These are phyloP conservation scores for Aegilops umbellulata DNA, from an alignment of 176 grass and related monocot species.

Conservation along the genomic window DNA sequence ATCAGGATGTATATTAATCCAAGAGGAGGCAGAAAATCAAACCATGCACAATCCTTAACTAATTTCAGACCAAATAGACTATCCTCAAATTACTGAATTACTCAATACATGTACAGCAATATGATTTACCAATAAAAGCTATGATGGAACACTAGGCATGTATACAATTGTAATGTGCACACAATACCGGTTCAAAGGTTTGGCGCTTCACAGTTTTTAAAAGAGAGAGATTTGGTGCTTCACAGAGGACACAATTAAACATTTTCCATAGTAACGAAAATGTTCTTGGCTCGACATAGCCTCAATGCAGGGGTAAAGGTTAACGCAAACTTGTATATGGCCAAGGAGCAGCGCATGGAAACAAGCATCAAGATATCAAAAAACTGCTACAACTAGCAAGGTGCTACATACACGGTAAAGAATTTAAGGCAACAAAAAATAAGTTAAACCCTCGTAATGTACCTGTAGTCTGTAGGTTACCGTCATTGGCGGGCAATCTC, in stretches of 20 bases:
- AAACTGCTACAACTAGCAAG: not conserved
- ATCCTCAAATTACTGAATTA: not conserved
- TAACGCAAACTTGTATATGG: not conserved
- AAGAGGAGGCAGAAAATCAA: conserved; percentile 23
- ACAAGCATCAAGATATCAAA: not conserved
- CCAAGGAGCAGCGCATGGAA: not conserved
- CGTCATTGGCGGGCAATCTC: conserved; percentile 93
- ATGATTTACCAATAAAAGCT: not conserved
- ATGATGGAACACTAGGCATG: not conserved
- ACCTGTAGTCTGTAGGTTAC: conserved; percentile 97
- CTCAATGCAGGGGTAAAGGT: not conserved
- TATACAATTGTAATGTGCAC: not conserved
- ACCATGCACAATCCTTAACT: conserved; percentile 25
- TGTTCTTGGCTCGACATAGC: too few species aligned
- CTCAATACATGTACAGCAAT: conserved; percentile 8
- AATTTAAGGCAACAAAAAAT: conserved; percentile 4
- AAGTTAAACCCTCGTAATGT: conserved; percentile 11
- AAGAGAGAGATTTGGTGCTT: not conserved
- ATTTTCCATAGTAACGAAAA: too few species aligned
- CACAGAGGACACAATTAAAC: not conserved
- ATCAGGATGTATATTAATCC: not conserved
- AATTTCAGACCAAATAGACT: not conserved
- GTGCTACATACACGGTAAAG: not conserved
- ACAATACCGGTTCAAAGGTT: not conserved
- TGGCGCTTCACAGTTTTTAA: not conserved